These are phyloP conservation scores for Podaxis sp. DNA, from an alignment of 768 basidiomycete species.

Conservation along the genomic window DNA sequence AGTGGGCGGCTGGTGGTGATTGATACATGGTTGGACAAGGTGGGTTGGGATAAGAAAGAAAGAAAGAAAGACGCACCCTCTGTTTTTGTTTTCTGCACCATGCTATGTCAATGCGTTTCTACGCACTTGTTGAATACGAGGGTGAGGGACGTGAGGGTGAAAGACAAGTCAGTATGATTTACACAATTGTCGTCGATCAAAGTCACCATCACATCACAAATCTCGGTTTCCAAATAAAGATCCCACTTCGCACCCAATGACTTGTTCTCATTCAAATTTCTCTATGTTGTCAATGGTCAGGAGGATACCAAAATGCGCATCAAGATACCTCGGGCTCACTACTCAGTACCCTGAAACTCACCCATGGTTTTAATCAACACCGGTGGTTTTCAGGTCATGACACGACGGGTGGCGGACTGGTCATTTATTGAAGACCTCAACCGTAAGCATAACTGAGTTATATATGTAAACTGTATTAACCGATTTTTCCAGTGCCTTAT, in stretches of 20 bases:
- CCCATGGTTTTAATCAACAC: too few species aligned
- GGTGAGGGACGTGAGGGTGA: neutral
- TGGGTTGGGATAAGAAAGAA: neutral
- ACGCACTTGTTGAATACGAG: neutral
- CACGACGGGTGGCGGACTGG: too few species aligned
- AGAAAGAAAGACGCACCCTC: constrained; percentile 13
- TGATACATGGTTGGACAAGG: neutral
- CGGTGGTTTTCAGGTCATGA: too few species aligned
- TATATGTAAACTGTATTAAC: too few species aligned
- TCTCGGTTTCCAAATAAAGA: constrained; percentile 7
- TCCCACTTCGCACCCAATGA: neutral
- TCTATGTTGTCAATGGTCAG: too few species aligned
- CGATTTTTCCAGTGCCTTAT: too few species aligned
- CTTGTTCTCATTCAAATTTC: too few species aligned
- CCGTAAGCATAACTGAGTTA: too few species aligned
- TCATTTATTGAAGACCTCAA: too few species aligned
- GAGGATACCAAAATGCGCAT: too few species aligned
- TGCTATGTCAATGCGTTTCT: neutral
- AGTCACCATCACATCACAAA: neutral
- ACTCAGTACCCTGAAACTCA: too few species aligned
- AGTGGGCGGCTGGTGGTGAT: neutral
- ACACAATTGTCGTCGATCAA: neutral
- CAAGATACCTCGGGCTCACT: too few species aligned
- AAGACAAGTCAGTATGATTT: neutral
- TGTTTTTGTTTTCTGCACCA: constrained; percentile 18